phyloP scores from a whole-genome alignment of 1,139 yeast genomes.

The Debaryomyces singareniensis region DNA sequence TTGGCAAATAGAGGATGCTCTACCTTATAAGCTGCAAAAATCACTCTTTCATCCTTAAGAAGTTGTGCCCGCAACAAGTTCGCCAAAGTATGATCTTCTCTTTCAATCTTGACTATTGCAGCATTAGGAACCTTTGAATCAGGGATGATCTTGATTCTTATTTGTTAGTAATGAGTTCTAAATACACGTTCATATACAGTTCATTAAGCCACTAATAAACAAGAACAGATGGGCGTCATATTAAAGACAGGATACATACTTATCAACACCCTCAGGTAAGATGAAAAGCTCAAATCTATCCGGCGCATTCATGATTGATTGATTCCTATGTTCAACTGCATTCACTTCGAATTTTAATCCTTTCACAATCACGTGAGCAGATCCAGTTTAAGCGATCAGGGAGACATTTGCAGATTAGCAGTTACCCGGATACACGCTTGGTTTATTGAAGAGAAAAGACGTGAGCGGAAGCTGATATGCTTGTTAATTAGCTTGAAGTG shows the following conservation, averaged over 20 bases:
- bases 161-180: conserved; percentile 1
- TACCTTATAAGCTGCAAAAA: conserved; percentile 94
- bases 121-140: conserved; percentile 96
- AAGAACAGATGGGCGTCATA: too few relatives aligned
- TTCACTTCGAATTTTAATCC: neutral
- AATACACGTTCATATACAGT: too few relatives aligned
- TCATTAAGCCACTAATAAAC: neutral
- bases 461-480: too few relatives aligned
- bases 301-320: conserved; percentile 80
- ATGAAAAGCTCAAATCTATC: conserved; percentile 95
- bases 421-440: neutral
- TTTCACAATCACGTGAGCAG: neutral
- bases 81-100: conserved; percentile 96
- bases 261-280: conserved; percentile 95
- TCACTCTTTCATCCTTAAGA: conserved; percentile 75
- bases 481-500: too few relatives aligned
- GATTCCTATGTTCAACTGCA: neutral
- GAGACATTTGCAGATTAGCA: neutral
- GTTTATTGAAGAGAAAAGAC: neutral
- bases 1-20: conserved; percentile 97
- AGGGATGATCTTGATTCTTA: conserved; percentile 74
- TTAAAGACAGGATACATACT: conserved; percentile 37
- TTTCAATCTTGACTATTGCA: conserved; percentile 83
- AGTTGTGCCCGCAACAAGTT: conserved; percentile 83
- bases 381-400: neutral